A percentile compares a stretch with the other conserved stretches of the same genome.
Evolutionary conservation across 192 early-diverging fungal species (phyloP).

Genomic region (Phlyctochytrium planicorne): DNA sequence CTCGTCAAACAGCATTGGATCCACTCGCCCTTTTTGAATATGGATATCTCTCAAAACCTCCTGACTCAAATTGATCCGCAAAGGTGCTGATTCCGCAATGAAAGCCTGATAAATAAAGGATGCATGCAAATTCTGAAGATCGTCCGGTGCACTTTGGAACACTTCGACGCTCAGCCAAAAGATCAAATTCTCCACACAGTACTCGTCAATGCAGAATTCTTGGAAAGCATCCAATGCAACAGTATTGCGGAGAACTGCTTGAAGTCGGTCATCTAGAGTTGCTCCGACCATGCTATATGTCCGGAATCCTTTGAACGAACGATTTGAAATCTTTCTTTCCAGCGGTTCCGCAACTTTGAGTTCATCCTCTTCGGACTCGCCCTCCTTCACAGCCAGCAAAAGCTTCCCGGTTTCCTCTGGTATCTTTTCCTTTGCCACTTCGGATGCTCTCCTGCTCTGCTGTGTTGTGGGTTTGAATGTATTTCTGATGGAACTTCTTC

Average conservation of each 20-base stretch:
- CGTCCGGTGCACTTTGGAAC: slow-evolving; percentile 43
- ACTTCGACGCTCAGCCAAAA: slow-evolving; percentile 86
- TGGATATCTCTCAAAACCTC: slow-evolving; percentile 69
- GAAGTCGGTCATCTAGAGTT: slow-evolving; percentile 32
- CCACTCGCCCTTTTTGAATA: slow-evolving; percentile 31
- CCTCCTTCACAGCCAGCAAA: no score
- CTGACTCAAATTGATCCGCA: slow-evolving; percentile 69
- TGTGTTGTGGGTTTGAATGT: neutral
- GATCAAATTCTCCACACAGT: slow-evolving; percentile 73
- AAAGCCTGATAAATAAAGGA: slow-evolving; percentile 75
- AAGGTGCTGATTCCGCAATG: slow-evolving; percentile 59
- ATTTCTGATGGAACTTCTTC: neutral
- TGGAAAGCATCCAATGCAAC: slow-evolving; percentile 31
- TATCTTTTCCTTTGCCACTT: neutral
- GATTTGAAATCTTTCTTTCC: neutral
- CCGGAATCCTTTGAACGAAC: no score
- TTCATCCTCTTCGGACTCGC: no score
- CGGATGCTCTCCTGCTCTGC: neutral
- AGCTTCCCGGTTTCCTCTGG: neutral
- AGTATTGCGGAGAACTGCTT: slow-evolving; percentile 35
- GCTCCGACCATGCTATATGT: neutral
- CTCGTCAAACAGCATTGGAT: slow-evolving; percentile 75
- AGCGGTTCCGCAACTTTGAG: no score
- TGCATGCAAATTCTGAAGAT: slow-evolving; percentile 14
- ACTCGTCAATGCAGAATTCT: slow-evolving; percentile 68